phyloP scores from a whole-genome alignment of 2,329 filamentous ascomycete species.

The Knufia fluminis region DNA sequence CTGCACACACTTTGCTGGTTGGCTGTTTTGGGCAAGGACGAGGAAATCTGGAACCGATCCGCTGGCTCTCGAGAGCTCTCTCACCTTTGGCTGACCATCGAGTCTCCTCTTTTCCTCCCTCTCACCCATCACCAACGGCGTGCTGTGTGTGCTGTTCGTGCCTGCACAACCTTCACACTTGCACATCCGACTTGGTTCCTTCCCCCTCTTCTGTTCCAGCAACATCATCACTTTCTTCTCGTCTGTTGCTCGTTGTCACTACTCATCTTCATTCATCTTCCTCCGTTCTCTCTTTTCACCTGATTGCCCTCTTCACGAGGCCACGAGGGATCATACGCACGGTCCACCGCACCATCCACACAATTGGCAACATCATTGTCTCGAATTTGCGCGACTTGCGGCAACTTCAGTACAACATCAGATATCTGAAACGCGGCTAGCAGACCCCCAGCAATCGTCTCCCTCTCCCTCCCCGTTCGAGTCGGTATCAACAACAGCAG shows the following conservation, averaged over 20 bases:
- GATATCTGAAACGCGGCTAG: conserved; percentile 7
- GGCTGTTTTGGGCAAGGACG: not conserved
- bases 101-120: conserved; percentile 3
- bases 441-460: not conserved
- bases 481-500: not conserved
- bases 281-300: conserved; percentile 7
- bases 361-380: not conserved
- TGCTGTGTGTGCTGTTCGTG: not conserved
- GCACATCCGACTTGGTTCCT: not conserved
- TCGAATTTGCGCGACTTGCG: not conserved
- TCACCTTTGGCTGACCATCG: not conserved
- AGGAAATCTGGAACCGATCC: too few relatives aligned
- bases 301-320: conserved; percentile 4
- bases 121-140: conserved; percentile 2
- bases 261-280: conserved; percentile 2
- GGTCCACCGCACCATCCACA: conserved; percentile 2
- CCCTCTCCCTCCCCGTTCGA: not conserved
- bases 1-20: not conserved
- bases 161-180: conserved; percentile 8
- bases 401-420: not conserved
- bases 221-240: conserved; percentile 7
- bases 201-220: conserved; percentile 4
- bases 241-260: not conserved
- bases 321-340: not conserved
- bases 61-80: not conserved